Evolutionary conservation across 257 asterid genomes (phyloP).

Genomic region (Gynochthodes officinalis): DNA sequence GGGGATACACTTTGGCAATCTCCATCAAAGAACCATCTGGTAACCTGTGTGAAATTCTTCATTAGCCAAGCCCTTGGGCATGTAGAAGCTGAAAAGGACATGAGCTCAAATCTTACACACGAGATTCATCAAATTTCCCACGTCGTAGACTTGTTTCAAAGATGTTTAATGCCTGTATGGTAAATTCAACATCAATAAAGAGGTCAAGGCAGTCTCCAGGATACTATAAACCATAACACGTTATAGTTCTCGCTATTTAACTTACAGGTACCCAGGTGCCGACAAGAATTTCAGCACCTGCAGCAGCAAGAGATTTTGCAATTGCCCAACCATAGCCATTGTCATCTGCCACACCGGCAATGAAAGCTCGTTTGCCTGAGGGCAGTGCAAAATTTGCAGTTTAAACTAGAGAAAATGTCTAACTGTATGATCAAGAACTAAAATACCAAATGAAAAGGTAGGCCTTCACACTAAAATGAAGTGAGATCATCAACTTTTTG

Average conservation of each 20-base stretch:
- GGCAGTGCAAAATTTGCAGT: neutral
- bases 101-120: constrained; percentile 48
- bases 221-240: neutral
- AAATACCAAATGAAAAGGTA: neutral
- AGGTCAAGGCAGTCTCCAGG: constrained; percentile 11
- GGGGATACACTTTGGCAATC: constrained; percentile 74
- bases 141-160: constrained; percentile 86
- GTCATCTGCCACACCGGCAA: constrained; percentile 91
- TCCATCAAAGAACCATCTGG: constrained; percentile 94
- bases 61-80: constrained; percentile 14
- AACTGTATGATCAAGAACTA: neutral
- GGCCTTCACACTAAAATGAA: constrained; percentile 1
- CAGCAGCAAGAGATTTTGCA: constrained; percentile 86
- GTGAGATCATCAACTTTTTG: neutral
- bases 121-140: constrained; percentile 85
- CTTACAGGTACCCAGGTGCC: constrained; percentile 96
- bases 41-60: constrained; percentile 43
- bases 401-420: constrained; percentile 1
- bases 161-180: constrained; percentile 66
- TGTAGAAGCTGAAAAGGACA: neutral
- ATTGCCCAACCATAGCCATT: constrained; percentile 97
- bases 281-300: constrained; percentile 85
- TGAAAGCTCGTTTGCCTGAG: constrained; percentile 80
- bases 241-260: constrained; percentile 16
- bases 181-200: constrained; percentile 23